A percentile compares a stretch with the other conserved stretches of the same genome.
These are phyloP conservation scores for Ophiocordyceps camponoti-floridani DNA, from an alignment of 2,329 filamentous ascomycete species.

Conservation along the genomic window DNA sequence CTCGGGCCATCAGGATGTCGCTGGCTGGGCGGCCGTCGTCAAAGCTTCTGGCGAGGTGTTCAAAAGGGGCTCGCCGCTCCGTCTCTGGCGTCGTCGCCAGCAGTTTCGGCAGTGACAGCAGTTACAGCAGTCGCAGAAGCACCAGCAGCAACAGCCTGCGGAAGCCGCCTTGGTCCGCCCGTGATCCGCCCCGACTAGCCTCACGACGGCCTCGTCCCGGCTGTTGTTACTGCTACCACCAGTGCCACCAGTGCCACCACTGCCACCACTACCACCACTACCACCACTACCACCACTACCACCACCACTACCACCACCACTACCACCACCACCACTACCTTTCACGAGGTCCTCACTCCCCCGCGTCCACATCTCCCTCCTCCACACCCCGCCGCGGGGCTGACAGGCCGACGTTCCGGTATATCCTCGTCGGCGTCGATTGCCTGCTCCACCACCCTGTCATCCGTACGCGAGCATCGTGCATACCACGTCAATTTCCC, in stretches of 20 bases:
- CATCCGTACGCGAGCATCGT: background rate
- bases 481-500: slow-evolving; percentile 1
- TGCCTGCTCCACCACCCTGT: background rate
- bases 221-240: background rate
- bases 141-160: too few relatives aligned
- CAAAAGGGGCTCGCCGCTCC: too few relatives aligned
- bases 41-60: too few relatives aligned
- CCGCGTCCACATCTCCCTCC: background rate
- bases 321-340: background rate
- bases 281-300: background rate
- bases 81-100: too few relatives aligned
- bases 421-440: slow-evolving; percentile 1
- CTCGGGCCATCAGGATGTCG: too few relatives aligned
- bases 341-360: background rate
- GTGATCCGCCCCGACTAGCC: too few relatives aligned
- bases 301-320: background rate
- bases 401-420: background rate
- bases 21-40: too few relatives aligned
- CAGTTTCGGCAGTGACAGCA: too few relatives aligned
- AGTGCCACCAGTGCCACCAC: background rate
- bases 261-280: background rate
- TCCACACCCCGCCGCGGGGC: background rate
- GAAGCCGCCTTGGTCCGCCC: too few relatives aligned
- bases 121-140: too few relatives aligned
- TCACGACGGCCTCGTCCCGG: too few relatives aligned